These are phyloP conservation scores for Exophiala phaeomuriformis DNA, from an alignment of 2,329 filamentous ascomycete species.

Conservation along the genomic window DNA sequence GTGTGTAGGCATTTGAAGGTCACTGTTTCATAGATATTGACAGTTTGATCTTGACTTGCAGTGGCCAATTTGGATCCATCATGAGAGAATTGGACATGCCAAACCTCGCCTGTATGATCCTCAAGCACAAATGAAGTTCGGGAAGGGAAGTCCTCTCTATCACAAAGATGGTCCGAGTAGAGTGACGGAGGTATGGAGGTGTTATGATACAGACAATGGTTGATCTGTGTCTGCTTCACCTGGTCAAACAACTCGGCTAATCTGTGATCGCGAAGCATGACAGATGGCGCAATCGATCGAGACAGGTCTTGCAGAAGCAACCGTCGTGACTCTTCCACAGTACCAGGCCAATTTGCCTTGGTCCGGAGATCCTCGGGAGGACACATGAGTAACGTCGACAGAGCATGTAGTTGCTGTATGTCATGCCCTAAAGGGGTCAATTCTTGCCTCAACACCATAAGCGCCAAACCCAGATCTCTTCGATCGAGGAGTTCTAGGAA, in stretches of 20 bases:
- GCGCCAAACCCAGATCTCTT: slow-evolving; percentile 63
- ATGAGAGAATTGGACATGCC: slow-evolving; percentile 85
- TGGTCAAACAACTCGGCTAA: slow-evolving; percentile 73
- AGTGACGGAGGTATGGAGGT: slow-evolving; percentile 69
- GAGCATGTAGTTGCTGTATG: slow-evolving; percentile 65
- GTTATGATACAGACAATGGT: slow-evolving; percentile 82
- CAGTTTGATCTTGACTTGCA: slow-evolving; percentile 65
- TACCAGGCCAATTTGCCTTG: slow-evolving; percentile 80
- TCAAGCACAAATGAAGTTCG: slow-evolving; percentile 62
- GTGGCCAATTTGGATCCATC: slow-evolving; percentile 77
- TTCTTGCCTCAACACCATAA: slow-evolving; percentile 79
- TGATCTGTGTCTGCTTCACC: slow-evolving; percentile 76
- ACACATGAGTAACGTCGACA: slow-evolving; percentile 89
- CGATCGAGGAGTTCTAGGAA: slow-evolving; percentile 83
- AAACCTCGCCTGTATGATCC: slow-evolving; percentile 74
- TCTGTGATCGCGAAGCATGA: slow-evolving; percentile 92
- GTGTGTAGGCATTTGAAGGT: slow-evolving; percentile 59
- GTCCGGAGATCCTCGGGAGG: slow-evolving; percentile 66
- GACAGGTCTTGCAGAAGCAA: slow-evolving; percentile 73
- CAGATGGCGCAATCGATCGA: slow-evolving; percentile 84
- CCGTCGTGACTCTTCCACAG: slow-evolving; percentile 65
- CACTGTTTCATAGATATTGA: slow-evolving; percentile 74
- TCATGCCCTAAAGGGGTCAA: slow-evolving; percentile 80
- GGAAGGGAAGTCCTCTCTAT: slow-evolving; percentile 69
- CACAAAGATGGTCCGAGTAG: slow-evolving; percentile 81